These are phyloP conservation scores for Daphne laureola DNA, from an alignment of 441 rosid species.

Conservation along the genomic window DNA sequence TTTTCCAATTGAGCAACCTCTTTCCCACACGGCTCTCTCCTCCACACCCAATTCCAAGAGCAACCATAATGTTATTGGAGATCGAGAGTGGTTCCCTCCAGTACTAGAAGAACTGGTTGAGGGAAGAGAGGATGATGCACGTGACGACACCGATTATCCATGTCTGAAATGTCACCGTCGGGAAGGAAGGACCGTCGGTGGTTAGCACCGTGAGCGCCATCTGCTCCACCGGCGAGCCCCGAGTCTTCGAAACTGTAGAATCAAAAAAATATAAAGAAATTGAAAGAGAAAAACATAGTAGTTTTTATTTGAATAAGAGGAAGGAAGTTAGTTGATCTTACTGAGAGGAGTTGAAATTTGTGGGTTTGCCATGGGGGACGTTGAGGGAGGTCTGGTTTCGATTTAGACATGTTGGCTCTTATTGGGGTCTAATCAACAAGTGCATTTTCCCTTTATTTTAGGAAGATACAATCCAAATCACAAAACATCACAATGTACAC, in stretches of 20 bases:
- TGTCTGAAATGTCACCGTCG: slow-evolving; percentile 27
- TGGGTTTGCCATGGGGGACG: not conserved
- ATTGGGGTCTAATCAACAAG: too few species aligned
- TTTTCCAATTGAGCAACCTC: too few species aligned
- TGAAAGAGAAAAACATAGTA: not conserved
- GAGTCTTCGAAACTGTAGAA: slow-evolving; percentile 19
- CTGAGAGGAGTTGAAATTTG: slow-evolving; percentile 37
- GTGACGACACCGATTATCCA: slow-evolving; percentile 26
- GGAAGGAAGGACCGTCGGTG: slow-evolving; percentile 26
- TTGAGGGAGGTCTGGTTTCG: too few species aligned
- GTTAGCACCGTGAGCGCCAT: slow-evolving; percentile 33
- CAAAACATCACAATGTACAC: too few species aligned
- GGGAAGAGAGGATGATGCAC: slow-evolving; percentile 32
- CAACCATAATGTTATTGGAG: too few species aligned
- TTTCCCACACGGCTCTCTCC: too few species aligned
- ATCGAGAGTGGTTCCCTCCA: slow-evolving; percentile 38
- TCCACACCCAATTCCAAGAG: too few species aligned
- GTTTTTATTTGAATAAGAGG: too few species aligned
- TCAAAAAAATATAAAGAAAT: slow-evolving; percentile 7
- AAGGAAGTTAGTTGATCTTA: slow-evolving; percentile 18
- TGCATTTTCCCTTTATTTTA: too few species aligned
- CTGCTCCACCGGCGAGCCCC: slow-evolving; percentile 29
- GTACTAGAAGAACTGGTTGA: slow-evolving; percentile 43
- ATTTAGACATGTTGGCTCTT: too few species aligned
- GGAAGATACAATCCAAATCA: too few species aligned